These are phyloP conservation scores for Metschnikowia santaceciliae DNA, from an alignment of 805 yeast genomes.

Conservation along the genomic window DNA sequence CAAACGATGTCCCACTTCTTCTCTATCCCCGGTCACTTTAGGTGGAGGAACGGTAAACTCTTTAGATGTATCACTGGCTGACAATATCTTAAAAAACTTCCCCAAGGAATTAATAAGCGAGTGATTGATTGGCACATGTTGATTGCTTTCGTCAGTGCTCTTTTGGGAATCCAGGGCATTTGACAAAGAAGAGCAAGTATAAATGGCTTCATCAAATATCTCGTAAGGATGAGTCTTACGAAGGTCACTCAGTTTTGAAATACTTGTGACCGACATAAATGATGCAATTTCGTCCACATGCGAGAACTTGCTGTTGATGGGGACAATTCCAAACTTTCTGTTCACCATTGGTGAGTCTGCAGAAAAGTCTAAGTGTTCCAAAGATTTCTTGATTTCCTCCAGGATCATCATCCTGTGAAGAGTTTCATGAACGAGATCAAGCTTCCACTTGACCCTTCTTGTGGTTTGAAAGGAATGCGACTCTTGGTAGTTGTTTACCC, in stretches of 20 bases:
- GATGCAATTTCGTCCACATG: conserved; percentile 12
- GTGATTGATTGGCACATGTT: conserved; percentile 24
- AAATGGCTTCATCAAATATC: conserved; percentile 62
- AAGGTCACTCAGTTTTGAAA: conserved; percentile 29
- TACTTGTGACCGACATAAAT: conserved; percentile 15
- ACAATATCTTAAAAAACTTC: conserved; percentile 31
- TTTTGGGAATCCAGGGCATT: conserved; percentile 9
- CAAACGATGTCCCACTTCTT: conserved; percentile 6
- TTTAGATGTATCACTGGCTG: conserved; percentile 26
- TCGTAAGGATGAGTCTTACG: conserved; percentile 58
- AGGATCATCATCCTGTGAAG: conserved; percentile 7
- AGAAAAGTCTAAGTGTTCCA: conserved; percentile 20
- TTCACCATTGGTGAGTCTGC: conserved; percentile 44
- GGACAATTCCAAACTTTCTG: conserved; percentile 44
- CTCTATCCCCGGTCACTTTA: conserved; percentile 4
- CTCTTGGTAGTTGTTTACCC: conserved; percentile 39
- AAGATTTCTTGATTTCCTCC: not conserved
- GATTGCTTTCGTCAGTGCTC: not conserved
- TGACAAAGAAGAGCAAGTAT: conserved; percentile 30
- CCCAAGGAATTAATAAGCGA: conserved; percentile 34
- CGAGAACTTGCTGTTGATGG: conserved; percentile 26
- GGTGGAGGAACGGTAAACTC: conserved; percentile 11
- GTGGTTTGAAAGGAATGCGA: conserved; percentile 30
- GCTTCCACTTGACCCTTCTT: conserved; percentile 26
- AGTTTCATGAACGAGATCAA: conserved; percentile 24